Evolutionary conservation across 148 eudicot genomes (phyloP).

Genomic region (Simmondsia chinensis): DNA sequence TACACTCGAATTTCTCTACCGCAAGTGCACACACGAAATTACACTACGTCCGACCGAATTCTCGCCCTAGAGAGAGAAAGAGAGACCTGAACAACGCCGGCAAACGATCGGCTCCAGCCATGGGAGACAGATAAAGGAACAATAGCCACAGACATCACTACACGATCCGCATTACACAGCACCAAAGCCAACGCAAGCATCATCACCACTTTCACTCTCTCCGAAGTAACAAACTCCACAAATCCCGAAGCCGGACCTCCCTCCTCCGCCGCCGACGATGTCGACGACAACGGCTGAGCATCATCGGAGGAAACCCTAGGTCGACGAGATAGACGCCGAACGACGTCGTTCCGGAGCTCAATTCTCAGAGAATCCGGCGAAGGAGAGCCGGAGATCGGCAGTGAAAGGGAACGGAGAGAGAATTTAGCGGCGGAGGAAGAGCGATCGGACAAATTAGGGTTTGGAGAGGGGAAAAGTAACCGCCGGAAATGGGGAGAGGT

Average conservation of each 20-base stretch:
- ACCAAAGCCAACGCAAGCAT: constrained; percentile 85
- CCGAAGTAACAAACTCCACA: constrained; percentile 76
- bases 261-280: background rate
- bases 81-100: constrained; percentile 82
- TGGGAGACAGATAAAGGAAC: constrained; percentile 63
- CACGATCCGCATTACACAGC: constrained; percentile 94
- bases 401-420: background rate
- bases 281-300: constrained; percentile 9
- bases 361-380: constrained; percentile 1
- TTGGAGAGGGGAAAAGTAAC: background rate
- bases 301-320: constrained; percentile 18
- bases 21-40: no score
- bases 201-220: constrained; percentile 86
- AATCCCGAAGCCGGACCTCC: constrained; percentile 20
- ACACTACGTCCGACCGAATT: no score
- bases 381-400: background rate
- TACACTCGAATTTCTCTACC: no score
- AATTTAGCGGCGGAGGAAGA: constrained; percentile 2
- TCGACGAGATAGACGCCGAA: background rate
- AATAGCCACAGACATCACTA: constrained; percentile 89
- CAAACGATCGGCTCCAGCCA: constrained; percentile 76
- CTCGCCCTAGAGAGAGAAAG: background rate
- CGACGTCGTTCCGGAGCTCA: constrained; percentile 4
- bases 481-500: constrained; percentile 7
- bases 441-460: constrained; percentile 7